Evolutionary conservation across 345 rosid genomes (phyloP).

Genomic region (Excoecaria agallocha): DNA sequence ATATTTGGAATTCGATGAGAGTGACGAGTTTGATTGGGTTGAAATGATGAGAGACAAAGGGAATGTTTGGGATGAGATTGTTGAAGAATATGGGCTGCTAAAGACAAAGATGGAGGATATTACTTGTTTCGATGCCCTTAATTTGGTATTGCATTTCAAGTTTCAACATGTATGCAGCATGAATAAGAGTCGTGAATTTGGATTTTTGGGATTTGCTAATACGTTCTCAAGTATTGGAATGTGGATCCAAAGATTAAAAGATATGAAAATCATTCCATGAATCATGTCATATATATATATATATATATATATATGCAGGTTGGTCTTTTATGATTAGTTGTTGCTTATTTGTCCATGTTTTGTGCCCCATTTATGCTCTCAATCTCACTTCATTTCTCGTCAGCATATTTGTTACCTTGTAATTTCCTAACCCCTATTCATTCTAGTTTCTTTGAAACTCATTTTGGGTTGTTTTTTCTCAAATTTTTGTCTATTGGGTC

Average conservation of each 20-base stretch:
- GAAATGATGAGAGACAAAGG: conserved; percentile 25
- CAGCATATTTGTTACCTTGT: too few species aligned
- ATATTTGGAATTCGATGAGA: conserved; percentile 30
- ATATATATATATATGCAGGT: too few species aligned
- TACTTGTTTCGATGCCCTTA: conserved; percentile 26
- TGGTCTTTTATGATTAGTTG: too few species aligned
- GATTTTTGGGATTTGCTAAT: conserved; percentile 28
- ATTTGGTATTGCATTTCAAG: conserved; percentile 17
- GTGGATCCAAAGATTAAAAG: conserved; percentile 36
- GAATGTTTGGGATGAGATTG: conserved; percentile 37
- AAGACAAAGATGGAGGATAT: conserved; percentile 37
- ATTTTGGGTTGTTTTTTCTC: too few species aligned
- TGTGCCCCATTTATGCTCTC: too few species aligned
- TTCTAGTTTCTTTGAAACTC: too few species aligned
- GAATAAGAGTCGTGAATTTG: conserved; percentile 45
- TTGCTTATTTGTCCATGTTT: too few species aligned
- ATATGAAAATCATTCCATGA: conserved; percentile 37
- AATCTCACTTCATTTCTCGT: too few species aligned
- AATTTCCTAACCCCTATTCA: too few species aligned
- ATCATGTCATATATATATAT: too few species aligned
- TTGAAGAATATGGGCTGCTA: conserved; percentile 25
- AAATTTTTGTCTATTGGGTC: too few species aligned
- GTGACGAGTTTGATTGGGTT: conserved; percentile 24
- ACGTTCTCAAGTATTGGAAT: conserved; percentile 22
- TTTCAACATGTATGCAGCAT: conserved; percentile 42